Conservation (phyloP, 2,329 filamentous ascomycete species). For the Septoria petroselini region DNA sequence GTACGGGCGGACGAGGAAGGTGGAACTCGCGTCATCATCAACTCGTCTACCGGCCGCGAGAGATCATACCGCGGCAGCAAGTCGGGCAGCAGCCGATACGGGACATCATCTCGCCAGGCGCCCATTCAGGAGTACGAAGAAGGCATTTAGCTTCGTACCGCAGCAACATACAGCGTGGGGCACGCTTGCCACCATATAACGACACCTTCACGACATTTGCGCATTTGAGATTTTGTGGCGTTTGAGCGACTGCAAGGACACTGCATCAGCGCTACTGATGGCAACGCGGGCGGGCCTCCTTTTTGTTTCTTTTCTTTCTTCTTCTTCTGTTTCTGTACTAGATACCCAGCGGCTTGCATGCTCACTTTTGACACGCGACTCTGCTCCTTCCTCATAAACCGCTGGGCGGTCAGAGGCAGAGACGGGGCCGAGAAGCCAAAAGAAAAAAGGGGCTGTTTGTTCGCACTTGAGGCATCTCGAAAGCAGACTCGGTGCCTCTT, state of each 20-base stretch:
- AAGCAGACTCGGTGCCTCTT: no score
- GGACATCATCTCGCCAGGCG: constrained; percentile 18
- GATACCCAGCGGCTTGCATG: constrained; percentile 18
- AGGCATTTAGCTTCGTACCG: no score
- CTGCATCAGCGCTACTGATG: no score
- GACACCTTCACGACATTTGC: neutral
- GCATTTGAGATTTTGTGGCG: no score
- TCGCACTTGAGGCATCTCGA: no score
- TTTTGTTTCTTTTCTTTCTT: neutral
- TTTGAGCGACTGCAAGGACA: no score
- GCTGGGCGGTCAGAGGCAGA: no score
- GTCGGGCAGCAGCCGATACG: constrained; percentile 25
- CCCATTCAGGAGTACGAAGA: constrained; percentile 30
- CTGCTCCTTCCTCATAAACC: no score
- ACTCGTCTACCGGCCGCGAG: constrained; percentile 24
- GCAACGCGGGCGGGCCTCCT: no score
- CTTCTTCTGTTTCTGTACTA: constrained; percentile 6
- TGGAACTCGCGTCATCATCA: constrained; percentile 26
- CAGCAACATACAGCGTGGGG: no score
- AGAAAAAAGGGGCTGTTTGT: no score
- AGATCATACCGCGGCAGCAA: constrained; percentile 27
- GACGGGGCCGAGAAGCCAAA: no score
- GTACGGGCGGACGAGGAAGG: constrained; percentile 31
- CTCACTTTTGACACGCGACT: constrained; percentile 6
- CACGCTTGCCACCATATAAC: constrained; percentile 1